Base-by-base conservation (phyloP, 2,329 filamentous ascomycete genomes). In the Epichloe baconii region DNA sequence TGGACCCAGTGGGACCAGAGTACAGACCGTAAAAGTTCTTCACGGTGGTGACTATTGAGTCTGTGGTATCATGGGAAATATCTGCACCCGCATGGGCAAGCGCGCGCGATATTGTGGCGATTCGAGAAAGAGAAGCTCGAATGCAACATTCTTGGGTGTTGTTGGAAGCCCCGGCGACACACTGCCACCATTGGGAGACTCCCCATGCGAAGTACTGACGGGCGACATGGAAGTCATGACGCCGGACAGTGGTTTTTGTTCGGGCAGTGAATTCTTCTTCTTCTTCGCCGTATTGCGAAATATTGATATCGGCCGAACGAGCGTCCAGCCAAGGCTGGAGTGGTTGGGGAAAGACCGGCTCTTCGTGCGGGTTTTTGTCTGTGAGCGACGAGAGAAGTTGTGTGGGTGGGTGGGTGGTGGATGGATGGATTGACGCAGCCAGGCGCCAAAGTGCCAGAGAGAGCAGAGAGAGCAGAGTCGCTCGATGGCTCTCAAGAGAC, bases 1-100 rank as follows among this genome's bases (percentile, higher is more conserved):
- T 84, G 59, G 80, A 81, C 59, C 80, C 78, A 55, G 70, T 71
- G 37, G 76, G 74, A 55, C 80, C 83, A 57, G 91, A 87, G 67
- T 96, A 96, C 58, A 98, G 78, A 54, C 93, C 93, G 66, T 95
- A 97, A 72, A 97, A 97, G 74, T 96, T 97, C 78, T 95, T 97
- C 64, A 97, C 91, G 1, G 93, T 97, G 14, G 89, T 93, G 57
- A 97, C 88, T 71, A 98, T 98, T 37, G 90, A 96, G 65, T 97
- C 91, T 21, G 91, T 97, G 49, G 88, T 90, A 73, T 98, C 93
- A 68, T 97, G 90, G 45, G 88, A 63, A 85, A 95, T 59, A 98
- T 96, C 63, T 94, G 86, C 50, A 91, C 86, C 62, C 86, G 77
- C 80, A 91, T 83, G n/a, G 86, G 86, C 58, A 90, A 74, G 63